phyloP scores from a whole-genome alignment of 2,329 filamentous ascomycete species.

The Chrysoporthe deuterocubensis region DNA sequence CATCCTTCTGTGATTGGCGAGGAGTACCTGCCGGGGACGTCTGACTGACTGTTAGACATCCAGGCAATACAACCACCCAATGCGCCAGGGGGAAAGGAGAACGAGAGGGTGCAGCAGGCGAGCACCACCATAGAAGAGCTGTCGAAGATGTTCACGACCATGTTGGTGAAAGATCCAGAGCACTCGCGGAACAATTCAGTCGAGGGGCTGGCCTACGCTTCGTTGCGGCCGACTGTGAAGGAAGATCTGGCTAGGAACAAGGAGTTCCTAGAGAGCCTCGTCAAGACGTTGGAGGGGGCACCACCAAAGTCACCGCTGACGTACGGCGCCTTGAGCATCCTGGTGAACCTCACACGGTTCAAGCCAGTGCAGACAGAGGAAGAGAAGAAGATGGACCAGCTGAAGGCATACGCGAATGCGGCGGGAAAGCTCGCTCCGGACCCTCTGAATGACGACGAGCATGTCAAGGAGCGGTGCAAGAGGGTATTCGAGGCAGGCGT shows the following conservation, averaged over 20 bases:
- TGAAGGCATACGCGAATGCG: slow-evolving; percentile 93
- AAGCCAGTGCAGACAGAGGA: slow-evolving; percentile 80
- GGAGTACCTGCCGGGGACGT: slow-evolving; percentile 38
- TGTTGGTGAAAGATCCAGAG: slow-evolving; percentile 64
- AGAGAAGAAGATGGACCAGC: slow-evolving; percentile 86
- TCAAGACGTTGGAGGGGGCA: slow-evolving; percentile 64
- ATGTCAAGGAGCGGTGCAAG: slow-evolving; percentile 76
- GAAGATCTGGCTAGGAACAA: slow-evolving; percentile 75
- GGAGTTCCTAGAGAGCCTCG: slow-evolving; percentile 70
- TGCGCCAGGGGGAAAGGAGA: slow-evolving; percentile 39
- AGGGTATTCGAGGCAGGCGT: slow-evolving; percentile 78
- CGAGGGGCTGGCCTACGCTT: slow-evolving; percentile 91
- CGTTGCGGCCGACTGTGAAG: slow-evolving; percentile 82
- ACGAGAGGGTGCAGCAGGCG: slow-evolving; percentile 55
- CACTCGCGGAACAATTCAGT: slow-evolving; percentile 71
- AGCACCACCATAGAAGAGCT: slow-evolving; percentile 69
- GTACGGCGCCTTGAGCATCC: slow-evolving; percentile 84
- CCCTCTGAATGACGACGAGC: slow-evolving; percentile 74
- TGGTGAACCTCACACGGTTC: slow-evolving; percentile 84
- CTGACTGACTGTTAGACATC: slow-evolving; percentile 53
- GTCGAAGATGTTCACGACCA: slow-evolving; percentile 65
- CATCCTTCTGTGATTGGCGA: slow-evolving; percentile 25
- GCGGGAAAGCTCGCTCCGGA: slow-evolving; percentile 68
- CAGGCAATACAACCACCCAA: slow-evolving; percentile 57
- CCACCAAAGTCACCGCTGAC: slow-evolving; percentile 70